These are phyloP conservation scores for Tetradesmus obliquus DNA, from an alignment of 139 green algal species.

Conservation along the genomic window DNA sequence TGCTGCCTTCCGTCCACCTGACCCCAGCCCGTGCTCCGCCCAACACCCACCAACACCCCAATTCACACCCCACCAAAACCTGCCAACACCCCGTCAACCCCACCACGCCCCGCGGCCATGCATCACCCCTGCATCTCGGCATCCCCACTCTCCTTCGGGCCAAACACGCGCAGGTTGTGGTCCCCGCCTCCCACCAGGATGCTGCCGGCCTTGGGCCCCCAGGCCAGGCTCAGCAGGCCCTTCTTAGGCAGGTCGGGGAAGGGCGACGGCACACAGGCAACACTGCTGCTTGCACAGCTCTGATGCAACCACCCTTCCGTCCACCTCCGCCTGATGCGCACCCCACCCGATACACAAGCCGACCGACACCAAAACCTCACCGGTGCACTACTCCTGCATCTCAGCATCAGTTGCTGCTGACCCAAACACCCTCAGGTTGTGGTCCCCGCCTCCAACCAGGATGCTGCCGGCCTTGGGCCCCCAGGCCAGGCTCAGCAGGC, in stretches of 20 bases:
- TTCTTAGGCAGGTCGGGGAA: conserved; percentile 84
- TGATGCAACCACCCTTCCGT: neutral
- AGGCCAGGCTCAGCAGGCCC: conserved; percentile 71
- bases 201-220: conserved; percentile 68
- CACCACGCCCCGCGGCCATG: neutral
- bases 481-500: conserved; percentile 72
- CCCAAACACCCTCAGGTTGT: conserved; percentile 89
- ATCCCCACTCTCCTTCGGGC: neutral
- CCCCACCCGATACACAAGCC: neutral
- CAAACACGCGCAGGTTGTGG: conserved; percentile 91
- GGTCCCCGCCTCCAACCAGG: conserved; percentile 83
- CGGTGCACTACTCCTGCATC: neutral
- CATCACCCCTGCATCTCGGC: neutral
- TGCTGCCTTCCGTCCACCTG: no score
- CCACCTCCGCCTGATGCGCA: neutral
- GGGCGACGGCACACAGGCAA: neutral
- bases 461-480: conserved; percentile 73
- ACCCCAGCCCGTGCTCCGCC: no score
- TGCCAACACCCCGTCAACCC: no score
- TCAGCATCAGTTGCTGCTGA: neutral
- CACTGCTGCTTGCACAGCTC: no score
- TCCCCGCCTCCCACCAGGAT: conserved; percentile 84
- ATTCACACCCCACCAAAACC: no score
- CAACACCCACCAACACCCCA: no score
- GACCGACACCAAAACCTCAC: neutral